Conservation (phyloP, 2,329 filamentous ascomycete genomes). For the Dactylellina cionopaga region DNA sequence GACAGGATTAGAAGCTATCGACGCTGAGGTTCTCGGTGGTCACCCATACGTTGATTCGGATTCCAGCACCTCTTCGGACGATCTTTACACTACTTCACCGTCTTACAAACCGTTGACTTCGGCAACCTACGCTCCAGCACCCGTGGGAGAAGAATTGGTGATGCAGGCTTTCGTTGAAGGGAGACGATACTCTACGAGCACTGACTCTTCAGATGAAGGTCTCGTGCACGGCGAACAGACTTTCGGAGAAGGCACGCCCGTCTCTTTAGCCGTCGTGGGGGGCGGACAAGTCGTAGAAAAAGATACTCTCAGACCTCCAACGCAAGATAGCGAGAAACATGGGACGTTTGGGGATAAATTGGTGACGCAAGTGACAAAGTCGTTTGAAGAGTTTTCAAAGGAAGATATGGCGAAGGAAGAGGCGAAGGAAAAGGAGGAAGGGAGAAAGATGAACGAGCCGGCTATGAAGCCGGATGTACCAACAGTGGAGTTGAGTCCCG, state of each 20-base stretch:
- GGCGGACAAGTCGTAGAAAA: neutral
- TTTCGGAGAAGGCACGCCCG: constrained; percentile 18
- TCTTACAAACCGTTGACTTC: constrained; percentile 41
- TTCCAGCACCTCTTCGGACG: constrained; percentile 28
- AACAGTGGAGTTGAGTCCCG: neutral
- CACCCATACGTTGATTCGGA: constrained; percentile 26
- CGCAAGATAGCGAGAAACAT: constrained; percentile 2
- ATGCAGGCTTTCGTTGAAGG: constrained; percentile 40
- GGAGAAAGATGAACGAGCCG: neutral
- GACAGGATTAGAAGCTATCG: neutral
- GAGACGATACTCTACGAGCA: constrained; percentile 15
- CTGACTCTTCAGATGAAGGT: constrained; percentile 10
- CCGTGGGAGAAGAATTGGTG: constrained; percentile 21
- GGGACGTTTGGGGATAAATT: constrained; percentile 28
- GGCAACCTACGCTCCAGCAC: constrained; percentile 37
- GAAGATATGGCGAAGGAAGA: constrained; percentile 17
- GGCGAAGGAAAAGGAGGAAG: constrained; percentile 6
- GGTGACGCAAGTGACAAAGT: constrained; percentile 8
- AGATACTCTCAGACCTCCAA: no score
- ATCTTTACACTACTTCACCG: constrained; percentile 37
- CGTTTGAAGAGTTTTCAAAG: constrained; percentile 24
- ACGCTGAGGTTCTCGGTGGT: neutral
- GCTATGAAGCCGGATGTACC: neutral
- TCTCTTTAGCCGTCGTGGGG: neutral
- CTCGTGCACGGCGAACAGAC: constrained; percentile 12